Conservation (phyloP, 1,284 basidiomycete species). For the Cryptococcus sp. region DNA sequence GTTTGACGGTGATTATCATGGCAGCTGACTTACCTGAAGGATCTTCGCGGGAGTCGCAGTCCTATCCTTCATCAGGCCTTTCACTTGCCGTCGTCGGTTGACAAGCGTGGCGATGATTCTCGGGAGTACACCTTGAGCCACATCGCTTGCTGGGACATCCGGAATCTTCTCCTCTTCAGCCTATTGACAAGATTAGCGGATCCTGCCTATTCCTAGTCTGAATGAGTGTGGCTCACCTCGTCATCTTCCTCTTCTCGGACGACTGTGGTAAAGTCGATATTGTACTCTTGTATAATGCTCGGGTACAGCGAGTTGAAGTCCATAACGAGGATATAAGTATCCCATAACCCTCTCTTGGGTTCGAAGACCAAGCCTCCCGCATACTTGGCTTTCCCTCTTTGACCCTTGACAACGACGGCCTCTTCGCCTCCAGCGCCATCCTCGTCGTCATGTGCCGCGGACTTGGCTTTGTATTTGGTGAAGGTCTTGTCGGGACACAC, state of each 20-base stretch:
- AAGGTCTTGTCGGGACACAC: conserved; percentile 95
- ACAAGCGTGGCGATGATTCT: conserved; percentile 95
- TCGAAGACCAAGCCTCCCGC: conserved; percentile 98
- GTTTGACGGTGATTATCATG: background rate
- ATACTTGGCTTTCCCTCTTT: conserved; percentile 89
- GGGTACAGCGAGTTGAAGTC: conserved; percentile 99
- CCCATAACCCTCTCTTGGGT: conserved; percentile 94
- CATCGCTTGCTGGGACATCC: conserved; percentile 74
- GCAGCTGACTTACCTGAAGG: conserved; percentile 67
- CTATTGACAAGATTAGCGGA: conserved; percentile 6
- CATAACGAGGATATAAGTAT: conserved; percentile 97
- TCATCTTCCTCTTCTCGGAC: conserved; percentile 67
- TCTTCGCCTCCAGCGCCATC: conserved; percentile 57
- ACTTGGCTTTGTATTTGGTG: conserved; percentile 57
- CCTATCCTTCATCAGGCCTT: conserved; percentile 92
- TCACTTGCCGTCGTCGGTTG: conserved; percentile 83
- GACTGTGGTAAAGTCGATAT: conserved; percentile 98
- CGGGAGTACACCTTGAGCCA: conserved; percentile 85
- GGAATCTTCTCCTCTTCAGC: conserved; percentile 79
- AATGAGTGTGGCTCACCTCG: conserved; percentile 53
- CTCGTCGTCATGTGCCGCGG: conserved; percentile 52
- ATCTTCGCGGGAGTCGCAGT: conserved; percentile 72
- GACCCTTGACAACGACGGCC: conserved; percentile 59
- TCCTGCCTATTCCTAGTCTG: conserved; percentile 2
- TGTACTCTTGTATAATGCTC: conserved; percentile 99